These are phyloP conservation scores for Ceratobasidium sp. DNA, from an alignment of 1,284 basidiomycete genomes.

Conservation along the genomic window DNA sequence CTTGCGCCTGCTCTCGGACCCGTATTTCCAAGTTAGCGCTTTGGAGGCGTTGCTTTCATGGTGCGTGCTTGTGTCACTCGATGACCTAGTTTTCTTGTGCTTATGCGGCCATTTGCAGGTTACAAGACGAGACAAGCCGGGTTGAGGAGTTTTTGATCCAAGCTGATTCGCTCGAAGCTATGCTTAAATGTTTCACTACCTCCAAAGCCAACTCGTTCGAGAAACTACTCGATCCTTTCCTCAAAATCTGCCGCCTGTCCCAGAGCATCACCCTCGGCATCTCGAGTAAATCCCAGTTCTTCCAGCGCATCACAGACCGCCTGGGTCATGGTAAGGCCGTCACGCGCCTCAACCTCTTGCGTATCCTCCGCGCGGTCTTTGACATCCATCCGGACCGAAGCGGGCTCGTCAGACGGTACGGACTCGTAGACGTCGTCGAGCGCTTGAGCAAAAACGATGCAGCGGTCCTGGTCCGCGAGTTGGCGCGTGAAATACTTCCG, in stretches of 20 bases:
- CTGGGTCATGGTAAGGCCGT: constrained; percentile 84
- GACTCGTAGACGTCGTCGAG: constrained; percentile 81
- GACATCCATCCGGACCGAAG: constrained; percentile 90
- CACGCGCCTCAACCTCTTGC: constrained; percentile 89
- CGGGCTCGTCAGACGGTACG: constrained; percentile 82
- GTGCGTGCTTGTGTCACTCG: constrained; percentile 62
- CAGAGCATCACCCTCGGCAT: constrained; percentile 79
- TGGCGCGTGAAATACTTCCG: constrained; percentile 85
- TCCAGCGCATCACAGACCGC: constrained; percentile 89
- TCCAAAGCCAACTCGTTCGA: constrained; percentile 95
- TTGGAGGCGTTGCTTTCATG: constrained; percentile 92
- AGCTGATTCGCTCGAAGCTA: constrained; percentile 73
- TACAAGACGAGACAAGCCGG: constrained; percentile 93
- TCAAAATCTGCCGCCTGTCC: constrained; percentile 90
- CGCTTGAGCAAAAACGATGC: constrained; percentile 84
- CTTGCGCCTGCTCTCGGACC: constrained; percentile 86
- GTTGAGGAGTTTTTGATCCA: constrained; percentile 91
- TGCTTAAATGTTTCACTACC: constrained; percentile 87
- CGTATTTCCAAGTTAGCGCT: constrained; percentile 95
- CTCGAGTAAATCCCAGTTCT: constrained; percentile 80
- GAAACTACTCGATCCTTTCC: constrained; percentile 90
- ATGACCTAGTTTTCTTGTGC: background rate
- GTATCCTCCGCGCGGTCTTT: constrained; percentile 86
- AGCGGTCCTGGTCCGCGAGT: constrained; percentile 88
- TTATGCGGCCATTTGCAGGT: constrained; percentile 63